A percentile compares a stretch with the other conserved stretches of the same genome.
Evolutionary conservation across 495 filamentous ascomycete species (phyloP).

Genomic region (Haplographium delicatum): DNA sequence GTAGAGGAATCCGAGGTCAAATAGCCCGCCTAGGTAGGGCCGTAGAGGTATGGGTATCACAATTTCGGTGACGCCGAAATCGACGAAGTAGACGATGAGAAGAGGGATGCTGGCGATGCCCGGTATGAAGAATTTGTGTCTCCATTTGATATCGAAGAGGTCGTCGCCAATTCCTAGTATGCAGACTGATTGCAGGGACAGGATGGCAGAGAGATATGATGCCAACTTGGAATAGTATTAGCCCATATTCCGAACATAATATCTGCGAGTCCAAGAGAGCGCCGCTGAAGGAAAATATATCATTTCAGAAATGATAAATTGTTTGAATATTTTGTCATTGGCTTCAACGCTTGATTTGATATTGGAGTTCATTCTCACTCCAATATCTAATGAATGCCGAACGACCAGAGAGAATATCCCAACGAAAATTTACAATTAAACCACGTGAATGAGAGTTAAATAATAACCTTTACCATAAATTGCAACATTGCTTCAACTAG

Average conservation of each 20-base stretch:
- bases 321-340: too few species aligned
- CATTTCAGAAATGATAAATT: too few species aligned
- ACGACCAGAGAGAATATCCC: too few species aligned
- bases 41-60: constrained; percentile 83
- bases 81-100: constrained; percentile 95
- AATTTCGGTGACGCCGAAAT: constrained; percentile 93
- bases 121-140: constrained; percentile 96
- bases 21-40: constrained; percentile 67
- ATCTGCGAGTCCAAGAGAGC: too few species aligned
- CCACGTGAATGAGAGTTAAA: too few species aligned
- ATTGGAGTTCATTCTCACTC: too few species aligned
- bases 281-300: too few species aligned
- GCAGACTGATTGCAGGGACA: constrained; percentile 82
- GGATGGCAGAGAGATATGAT: constrained; percentile 88
- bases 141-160: constrained; percentile 96
- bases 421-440: too few species aligned
- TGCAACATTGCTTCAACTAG: too few species aligned
- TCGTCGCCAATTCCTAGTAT: constrained; percentile 94
- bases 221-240: constrained; percentile 61
- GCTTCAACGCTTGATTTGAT: too few species aligned
- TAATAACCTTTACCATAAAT: too few species aligned
- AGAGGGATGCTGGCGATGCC: constrained; percentile 91
- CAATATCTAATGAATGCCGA: too few species aligned
- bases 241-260: background rate
- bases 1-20: constrained; percentile 87